Conservation (phyloP, 805 yeast species). For the Saccharomyces mikatae region DNA sequence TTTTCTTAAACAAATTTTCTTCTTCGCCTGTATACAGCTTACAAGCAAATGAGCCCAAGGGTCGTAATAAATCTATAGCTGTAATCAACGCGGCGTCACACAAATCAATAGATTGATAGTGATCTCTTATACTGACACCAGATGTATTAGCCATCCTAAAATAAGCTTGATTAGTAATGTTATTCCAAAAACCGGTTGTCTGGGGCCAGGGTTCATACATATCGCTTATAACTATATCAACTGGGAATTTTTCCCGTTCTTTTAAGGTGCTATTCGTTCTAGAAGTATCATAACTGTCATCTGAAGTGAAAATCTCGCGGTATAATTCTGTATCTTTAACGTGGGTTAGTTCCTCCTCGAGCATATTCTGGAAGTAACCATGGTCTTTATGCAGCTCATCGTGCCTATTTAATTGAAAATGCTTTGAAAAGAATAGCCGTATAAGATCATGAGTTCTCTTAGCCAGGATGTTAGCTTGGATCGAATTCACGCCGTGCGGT, state of each 20-base stretch:
- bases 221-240: slow-evolving; percentile 69
- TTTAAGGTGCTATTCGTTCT: neutral
- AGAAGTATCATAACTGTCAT: slow-evolving; percentile 4
- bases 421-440: slow-evolving; percentile 39
- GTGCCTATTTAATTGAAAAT: slow-evolving; percentile 24
- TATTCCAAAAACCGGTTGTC: slow-evolving; percentile 42
- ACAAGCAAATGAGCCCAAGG: slow-evolving; percentile 69
- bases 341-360: slow-evolving; percentile 14
- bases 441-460: slow-evolving; percentile 52
- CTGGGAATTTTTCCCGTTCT: slow-evolving; percentile 30
- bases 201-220: slow-evolving; percentile 68
- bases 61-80: slow-evolving; percentile 59
- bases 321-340: slow-evolving; percentile 24
- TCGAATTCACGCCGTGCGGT: slow-evolving; percentile 66
- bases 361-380: slow-evolving; percentile 15
- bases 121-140: slow-evolving; percentile 77
- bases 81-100: slow-evolving; percentile 86
- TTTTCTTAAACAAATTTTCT: slow-evolving; percentile 52
- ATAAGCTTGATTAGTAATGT: slow-evolving; percentile 70
- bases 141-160: slow-evolving; percentile 90
- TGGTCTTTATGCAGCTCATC: slow-evolving; percentile 29
- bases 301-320: slow-evolving; percentile 21
- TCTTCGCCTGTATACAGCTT: slow-evolving; percentile 82
- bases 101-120: slow-evolving; percentile 70
- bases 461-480: slow-evolving; percentile 84